Percentiles rank a stretch among this genome's conserved stretches.
These are phyloP conservation scores for Linum lewisii DNA, from an alignment of 345 rosid species.

Conservation along the genomic window DNA sequence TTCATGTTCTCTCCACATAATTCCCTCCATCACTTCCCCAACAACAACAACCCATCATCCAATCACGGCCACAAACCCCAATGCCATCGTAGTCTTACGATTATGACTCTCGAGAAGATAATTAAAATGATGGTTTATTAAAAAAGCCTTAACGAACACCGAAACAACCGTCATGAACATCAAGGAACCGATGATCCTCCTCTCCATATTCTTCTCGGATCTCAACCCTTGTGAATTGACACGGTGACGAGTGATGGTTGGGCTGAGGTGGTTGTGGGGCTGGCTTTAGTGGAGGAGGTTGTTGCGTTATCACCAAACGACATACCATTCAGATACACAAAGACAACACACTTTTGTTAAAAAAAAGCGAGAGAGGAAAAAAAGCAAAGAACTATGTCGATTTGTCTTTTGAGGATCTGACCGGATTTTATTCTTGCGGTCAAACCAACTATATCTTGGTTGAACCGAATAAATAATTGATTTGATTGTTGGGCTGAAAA, in stretches of 20 bases:
- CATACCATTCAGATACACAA: no score
- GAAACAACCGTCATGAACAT: conserved; percentile 47
- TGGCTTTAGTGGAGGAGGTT: conserved; percentile 31
- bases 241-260: conserved; percentile 68
- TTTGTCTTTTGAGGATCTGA: no score
- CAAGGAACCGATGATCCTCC: conserved; percentile 36
- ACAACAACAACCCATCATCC: conserved; percentile 24
- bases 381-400: no score
- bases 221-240: conserved; percentile 36
- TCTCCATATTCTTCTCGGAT: conserved; percentile 39
- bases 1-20: no score
- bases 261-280: no score
- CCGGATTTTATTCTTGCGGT: no score
- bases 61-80: conserved; percentile 21
- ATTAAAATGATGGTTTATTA: conserved; percentile 23
- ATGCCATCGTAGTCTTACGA: neutral
- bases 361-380: no score
- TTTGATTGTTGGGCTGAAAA: no score
- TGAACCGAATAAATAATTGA: no score
- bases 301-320: conserved; percentile 34
- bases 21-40: no score
- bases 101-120: neutral
- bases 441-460: no score
- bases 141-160: conserved; percentile 47
- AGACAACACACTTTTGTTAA: no score